A percentile compares a stretch with the other conserved stretches of the same genome.
These are phyloP conservation scores for Iris macrosiphon DNA, from an alignment of 106 monocot species.

Conservation along the genomic window DNA sequence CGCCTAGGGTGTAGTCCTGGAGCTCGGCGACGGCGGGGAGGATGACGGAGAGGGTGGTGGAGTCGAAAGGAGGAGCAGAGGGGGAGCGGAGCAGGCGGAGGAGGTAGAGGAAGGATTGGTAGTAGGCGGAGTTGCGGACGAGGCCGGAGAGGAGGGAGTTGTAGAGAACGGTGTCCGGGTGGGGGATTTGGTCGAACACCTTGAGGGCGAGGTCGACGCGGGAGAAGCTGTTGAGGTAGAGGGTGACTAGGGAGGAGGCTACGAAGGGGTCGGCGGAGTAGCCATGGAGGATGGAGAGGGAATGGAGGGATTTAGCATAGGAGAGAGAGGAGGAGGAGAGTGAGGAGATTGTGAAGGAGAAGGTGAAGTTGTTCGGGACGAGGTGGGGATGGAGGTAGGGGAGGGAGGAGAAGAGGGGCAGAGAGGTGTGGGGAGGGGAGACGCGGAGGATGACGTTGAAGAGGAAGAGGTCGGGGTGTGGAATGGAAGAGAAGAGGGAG, in stretches of 20 bases:
- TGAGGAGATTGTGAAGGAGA: constrained; percentile 28
- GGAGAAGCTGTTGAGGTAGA: constrained; percentile 45
- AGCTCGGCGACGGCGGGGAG: constrained; percentile 56
- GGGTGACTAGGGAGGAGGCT: constrained; percentile 35
- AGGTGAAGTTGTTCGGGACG: constrained; percentile 39
- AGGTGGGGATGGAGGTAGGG: constrained; percentile 24
- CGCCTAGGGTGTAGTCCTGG: constrained; percentile 30
- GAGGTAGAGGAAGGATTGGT: constrained; percentile 23
- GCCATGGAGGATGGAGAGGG: constrained; percentile 24
- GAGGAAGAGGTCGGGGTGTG: constrained; percentile 54
- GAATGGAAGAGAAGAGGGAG: constrained; percentile 41
- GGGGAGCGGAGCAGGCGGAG: constrained; percentile 14
- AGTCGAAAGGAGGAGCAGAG: constrained; percentile 22
- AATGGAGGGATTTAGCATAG: constrained; percentile 33
- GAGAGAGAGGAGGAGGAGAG: constrained; percentile 11
- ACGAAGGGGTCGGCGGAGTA: constrained; percentile 41
- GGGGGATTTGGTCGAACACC: constrained; percentile 62
- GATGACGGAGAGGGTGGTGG: constrained; percentile 45
- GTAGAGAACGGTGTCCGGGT: constrained; percentile 54
- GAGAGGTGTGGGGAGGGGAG: constrained; percentile 7
- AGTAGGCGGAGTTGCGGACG: constrained; percentile 16
- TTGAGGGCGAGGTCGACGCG: constrained; percentile 30
- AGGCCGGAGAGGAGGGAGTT: constrained; percentile 68
- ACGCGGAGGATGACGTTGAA: constrained; percentile 54
- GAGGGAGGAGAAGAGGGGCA: constrained; percentile 34